phyloP scores from a whole-genome alignment of 2,329 filamentous ascomycete genomes.

The Helotiales sp. region DNA sequence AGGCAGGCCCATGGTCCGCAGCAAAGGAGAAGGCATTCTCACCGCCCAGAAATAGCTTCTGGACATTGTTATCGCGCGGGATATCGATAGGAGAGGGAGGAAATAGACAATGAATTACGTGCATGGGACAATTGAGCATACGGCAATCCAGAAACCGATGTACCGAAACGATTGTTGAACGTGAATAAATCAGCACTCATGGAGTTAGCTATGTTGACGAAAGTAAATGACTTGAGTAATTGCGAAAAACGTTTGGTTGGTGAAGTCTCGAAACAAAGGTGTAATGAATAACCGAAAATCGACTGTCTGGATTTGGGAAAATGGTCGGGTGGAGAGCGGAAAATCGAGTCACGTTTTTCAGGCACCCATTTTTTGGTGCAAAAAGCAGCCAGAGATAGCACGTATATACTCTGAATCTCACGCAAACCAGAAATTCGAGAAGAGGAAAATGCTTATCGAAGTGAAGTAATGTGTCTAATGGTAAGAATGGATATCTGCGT shows the following conservation, averaged over 20 bases:
- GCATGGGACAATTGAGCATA: not conserved
- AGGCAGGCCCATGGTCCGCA: not conserved
- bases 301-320: not conserved
- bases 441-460: too few relatives aligned
- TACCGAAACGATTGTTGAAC: too few relatives aligned
- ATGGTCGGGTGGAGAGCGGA: not conserved
- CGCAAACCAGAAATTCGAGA: too few relatives aligned
- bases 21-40: not conserved
- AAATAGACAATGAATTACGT: too few relatives aligned
- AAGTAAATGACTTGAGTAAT: not conserved
- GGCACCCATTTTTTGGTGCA: too few relatives aligned
- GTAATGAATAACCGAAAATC: not conserved
- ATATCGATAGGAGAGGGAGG: too few relatives aligned
- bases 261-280: not conserved
- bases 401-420: too few relatives aligned
- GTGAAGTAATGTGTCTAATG: too few relatives aligned
- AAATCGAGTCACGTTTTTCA: not conserved
- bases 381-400: too few relatives aligned
- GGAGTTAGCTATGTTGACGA: not conserved
- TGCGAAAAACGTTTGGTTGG: not conserved
- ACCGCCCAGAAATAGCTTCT: not conserved
- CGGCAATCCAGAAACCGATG: not conserved
- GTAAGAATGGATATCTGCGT: too few relatives aligned
- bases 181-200: not conserved
- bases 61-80: not conserved